Evolutionary conservation across 2,329 filamentous ascomycete genomes (phyloP), one percentile per base, ranked within the genome.

Genomic region (Pestalotiopsis sp.): DNA sequence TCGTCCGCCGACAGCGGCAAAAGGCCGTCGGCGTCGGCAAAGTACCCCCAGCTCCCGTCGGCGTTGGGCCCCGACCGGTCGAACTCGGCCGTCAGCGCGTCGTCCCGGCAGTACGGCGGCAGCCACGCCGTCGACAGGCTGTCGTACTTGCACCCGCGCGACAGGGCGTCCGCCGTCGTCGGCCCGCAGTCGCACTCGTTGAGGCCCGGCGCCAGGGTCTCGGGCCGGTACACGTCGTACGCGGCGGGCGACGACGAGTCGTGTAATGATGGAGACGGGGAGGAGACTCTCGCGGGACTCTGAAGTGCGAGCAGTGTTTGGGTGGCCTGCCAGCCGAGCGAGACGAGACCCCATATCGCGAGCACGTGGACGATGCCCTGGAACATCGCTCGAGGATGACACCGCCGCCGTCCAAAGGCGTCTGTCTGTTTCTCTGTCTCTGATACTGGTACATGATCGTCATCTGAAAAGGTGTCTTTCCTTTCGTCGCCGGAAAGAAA

Each of bases 21-120:
- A 1, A 4, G 1, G 13, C 31, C 36, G 4, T 25, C n/a, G 23
- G 23, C 20, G 52, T 66, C 64, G 17, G 45, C 23, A 5, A 14
- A 66, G 52, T 66, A 66, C 20, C 14, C 14, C 64, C 64, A 66
- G 12, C 20, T 52, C 4, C 59, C 59, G 17, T 39, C 59, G 14
- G 31, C 12, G 11, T 27, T 27, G 12, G 59, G 59, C 4, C 59
- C 59, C 13, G 59, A 27, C 9, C 11, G 13, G 13, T 66, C 27
- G 27, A 66, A 66, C 31, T 38, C 49, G 27, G 49, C 64, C 27
- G 64, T 66, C 45, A 66, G 31, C 31, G 58, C 17, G 27, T 66
- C 64, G 27, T 66, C 64, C 9, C 64, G 45, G 49, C 64, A 66
- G 17, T 66, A 57, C 7, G 64, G 25, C 23, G 64, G 64, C 25